Evolutionary conservation across 2,329 filamentous ascomycete species (phyloP).

Genomic region (Microdochium trichocladiopsis): DNA sequence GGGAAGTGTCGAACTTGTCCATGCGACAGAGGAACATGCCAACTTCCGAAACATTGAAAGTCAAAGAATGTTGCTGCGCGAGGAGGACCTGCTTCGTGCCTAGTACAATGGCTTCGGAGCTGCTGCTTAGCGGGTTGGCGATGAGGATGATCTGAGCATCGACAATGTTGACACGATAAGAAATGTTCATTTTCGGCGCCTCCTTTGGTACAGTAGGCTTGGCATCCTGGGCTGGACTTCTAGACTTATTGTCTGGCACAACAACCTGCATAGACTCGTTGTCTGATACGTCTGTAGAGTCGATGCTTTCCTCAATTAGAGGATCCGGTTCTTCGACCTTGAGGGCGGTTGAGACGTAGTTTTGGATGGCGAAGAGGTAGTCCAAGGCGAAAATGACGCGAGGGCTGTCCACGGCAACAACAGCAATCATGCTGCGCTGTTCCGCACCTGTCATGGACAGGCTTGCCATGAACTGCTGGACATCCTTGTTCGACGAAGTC

Average conservation of each 20-base stretch:
- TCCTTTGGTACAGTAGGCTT: slow-evolving; percentile 13
- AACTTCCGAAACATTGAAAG: slow-evolving; percentile 85
- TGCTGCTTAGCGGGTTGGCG: slow-evolving; percentile 82
- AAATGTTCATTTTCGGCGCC: slow-evolving; percentile 59
- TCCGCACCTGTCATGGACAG: slow-evolving; percentile 83
- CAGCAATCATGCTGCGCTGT: slow-evolving; percentile 76
- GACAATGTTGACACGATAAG: slow-evolving; percentile 88
- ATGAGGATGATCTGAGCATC: slow-evolving; percentile 96
- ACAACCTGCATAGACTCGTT: slow-evolving; percentile 48
- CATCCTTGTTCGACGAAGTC: slow-evolving; percentile 90
- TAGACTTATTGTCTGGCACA: slow-evolving; percentile 28
- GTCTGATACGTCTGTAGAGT: slow-evolving; percentile 53
- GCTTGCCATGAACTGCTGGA: slow-evolving; percentile 97
- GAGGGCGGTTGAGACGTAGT: slow-evolving; percentile 71
- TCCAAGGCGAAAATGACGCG: slow-evolving; percentile 92
- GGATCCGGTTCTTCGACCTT: slow-evolving; percentile 51
- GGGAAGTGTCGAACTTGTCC: slow-evolving; percentile 90
- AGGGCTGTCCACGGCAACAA: slow-evolving; percentile 91
- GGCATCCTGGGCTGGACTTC: slow-evolving; percentile 12
- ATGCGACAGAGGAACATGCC: slow-evolving; percentile 99
- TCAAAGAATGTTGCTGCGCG: slow-evolving; percentile 89
- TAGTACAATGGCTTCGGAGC: slow-evolving; percentile 91
- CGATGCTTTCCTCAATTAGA: slow-evolving; percentile 45
- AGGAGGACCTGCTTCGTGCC: slow-evolving; percentile 90
- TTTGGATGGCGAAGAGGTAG: slow-evolving; percentile 85